Base-by-base conservation (phyloP, 2,329 filamentous ascomycete genomes). In the Pseudocercospora fuligena region DNA sequence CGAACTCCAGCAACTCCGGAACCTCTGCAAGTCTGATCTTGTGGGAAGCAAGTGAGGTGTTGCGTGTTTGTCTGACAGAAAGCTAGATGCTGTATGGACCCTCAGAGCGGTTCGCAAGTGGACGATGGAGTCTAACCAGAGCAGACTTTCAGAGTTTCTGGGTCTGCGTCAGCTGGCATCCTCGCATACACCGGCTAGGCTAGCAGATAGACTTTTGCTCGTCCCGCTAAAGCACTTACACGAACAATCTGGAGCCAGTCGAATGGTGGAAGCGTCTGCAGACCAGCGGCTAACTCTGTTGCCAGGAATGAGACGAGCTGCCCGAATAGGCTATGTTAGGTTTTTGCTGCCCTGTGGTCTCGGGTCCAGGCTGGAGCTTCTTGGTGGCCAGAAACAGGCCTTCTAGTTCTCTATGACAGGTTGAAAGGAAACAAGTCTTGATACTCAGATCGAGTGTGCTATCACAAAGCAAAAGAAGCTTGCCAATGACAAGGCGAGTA, bases 231-330 rank as follows among this genome's bases (percentile, higher is more conserved):
- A 36, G 64, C 63, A 66, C 66, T 25, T 64, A 64, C 66, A 65
- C 66, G 63, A 63, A 66, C 29, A 47, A 33, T 63, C 60, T 63
- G 62, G 59, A 67, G 66, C 61, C 65, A 60, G 64, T 66, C 31
- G n/a, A 58, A 23, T 23, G 31, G 16, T 7, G 31, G 47, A 67
- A 57, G 66, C 46, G 47, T 49, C 14, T 60, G 49, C 51, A 23
- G 65, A 56, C 60, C 69, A 71, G 71, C 70, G 70, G 57, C 57
- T 63, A 73, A 73, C 71, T 73, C 66, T 73, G 70, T 67, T 65
- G 60, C 60, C 43, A 46, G 60, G 69, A 60, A 62, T 60, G 62
- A 64, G 64, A 43, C 63, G 58, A 70, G 63, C 64, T 65, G 63
- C 61, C 63, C 66, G 69, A 70, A 65, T 60, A 59, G 51, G 66